These are phyloP conservation scores for Avena insularis DNA, from an alignment of 176 grass and related monocot genomes.

Conservation along the genomic window DNA sequence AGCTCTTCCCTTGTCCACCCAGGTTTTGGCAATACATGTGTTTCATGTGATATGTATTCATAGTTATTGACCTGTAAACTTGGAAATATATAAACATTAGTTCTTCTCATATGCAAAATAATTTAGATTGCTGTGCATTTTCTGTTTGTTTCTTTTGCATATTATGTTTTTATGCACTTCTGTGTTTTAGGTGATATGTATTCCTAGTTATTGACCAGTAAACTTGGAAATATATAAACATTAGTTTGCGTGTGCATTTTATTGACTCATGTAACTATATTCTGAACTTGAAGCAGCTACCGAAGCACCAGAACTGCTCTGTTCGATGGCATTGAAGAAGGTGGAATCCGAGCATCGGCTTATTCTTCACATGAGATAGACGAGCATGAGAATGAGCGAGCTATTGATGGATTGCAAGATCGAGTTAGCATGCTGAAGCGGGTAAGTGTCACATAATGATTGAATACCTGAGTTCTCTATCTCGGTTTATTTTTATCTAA, in stretches of 20 bases:
- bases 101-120: not conserved
- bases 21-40: not conserved
- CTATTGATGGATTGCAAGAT: constrained; percentile 91
- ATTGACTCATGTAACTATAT: not conserved
- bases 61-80: not conserved
- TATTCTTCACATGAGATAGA: constrained; percentile 91
- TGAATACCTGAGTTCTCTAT: not conserved
- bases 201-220: not conserved
- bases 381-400: constrained; percentile 80
- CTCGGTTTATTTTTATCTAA: not conserved
- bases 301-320: constrained; percentile 71
- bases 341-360: constrained; percentile 69
- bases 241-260: constrained; percentile 3
- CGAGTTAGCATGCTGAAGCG: constrained; percentile 94
- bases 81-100: constrained; percentile 2
- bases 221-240: constrained; percentile 10
- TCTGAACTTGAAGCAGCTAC: constrained; percentile 47
- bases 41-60: not conserved
- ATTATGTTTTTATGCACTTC: not conserved
- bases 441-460: constrained; percentile 54
- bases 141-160: not conserved
- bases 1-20: not conserved
- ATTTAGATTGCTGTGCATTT: constrained; percentile 1
- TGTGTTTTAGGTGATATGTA: not conserved
- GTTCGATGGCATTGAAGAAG: constrained; percentile 95